Evolutionary conservation across 306 rosid genomes (phyloP), one percentile per base, ranked within the genome.

Genomic region (Ceratonia siliqua): DNA sequence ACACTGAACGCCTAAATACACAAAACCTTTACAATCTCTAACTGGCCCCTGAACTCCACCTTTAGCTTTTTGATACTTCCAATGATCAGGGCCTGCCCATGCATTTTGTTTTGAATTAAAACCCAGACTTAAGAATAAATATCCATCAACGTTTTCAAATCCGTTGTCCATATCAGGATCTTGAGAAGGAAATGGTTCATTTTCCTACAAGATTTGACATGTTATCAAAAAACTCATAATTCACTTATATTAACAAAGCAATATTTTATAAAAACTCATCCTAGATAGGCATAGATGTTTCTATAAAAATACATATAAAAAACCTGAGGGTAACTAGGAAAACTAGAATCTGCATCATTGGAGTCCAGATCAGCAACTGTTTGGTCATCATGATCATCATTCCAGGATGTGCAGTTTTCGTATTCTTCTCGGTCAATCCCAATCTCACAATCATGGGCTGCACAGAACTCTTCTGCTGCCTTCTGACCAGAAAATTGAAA

Each of bases 11-110:
- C 63, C 28, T 8, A 36, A 32, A 78, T 42, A 53, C n/a, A 79
- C 27, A 45, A 39, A 77, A 74, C 52, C 32, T 69, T 24, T 55
- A 21, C 15, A 55, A 46, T 43, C 27, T 28, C 39, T n/a, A 48
- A 22, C 55, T 57, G 62, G 68, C 61, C 56, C 56, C 58, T 45
- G 63, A 78, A 65, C 13, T 81, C n/a, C 35, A 94, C 96, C 97
- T 86, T 90, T 90, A 64, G 90, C 66, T 81, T 86, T 92, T 59
- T 70, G 80, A 80, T 78, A 89, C 89, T 94, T 92, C 99, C 97
- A 94, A 76, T 91, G 98, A 49, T 94, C 98, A 58, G 95, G 98
- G 50, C 98, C 98, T 62, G 95, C 98, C 99, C 99, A 94, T 73
- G 95, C 90, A 81, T 94, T 92, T 62, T 80, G 88, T 73, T 89